Evolutionary conservation across 352 stramenopile genomes (phyloP), one percentile per base, ranked within the genome.

Genomic region (Pythium folliculosum): DNA sequence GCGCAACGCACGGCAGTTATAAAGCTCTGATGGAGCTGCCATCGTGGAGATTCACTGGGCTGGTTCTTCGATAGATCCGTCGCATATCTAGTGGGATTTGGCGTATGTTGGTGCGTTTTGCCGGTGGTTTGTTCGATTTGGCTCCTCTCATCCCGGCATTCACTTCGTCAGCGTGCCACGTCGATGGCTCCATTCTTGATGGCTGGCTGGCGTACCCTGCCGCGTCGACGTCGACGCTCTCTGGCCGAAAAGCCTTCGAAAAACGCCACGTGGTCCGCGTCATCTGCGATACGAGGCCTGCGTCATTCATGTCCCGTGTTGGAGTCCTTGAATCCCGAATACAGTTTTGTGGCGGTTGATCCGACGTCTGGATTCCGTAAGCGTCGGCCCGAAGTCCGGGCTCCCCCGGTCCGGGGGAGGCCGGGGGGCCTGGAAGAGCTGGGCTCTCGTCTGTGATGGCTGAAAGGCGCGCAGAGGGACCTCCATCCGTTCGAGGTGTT

Each of bases 301-400:
- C 54, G 63, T 69, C 63, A 69, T 69, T 52, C 53, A 59, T 63
- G 63, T 63, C 63, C 54, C 63, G 30, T 63, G 35, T 56, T 48
- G 37, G 32, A 56, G 30, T 30, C 12, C 19, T 22, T 32, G 32
- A 65, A 49, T 57, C 59, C 59, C 43, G 43, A 63, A 63, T 35
- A 25, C 57, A 63, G 44, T 43, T 62, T 43, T 7, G 14, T 17
- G 14, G 37, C 37, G 14, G 40, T 21, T n/a, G 40, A 7, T 47
- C 40, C 40, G 1, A 21, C 4, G 3, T 9, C 32, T 10, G 32
- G 32, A 37, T 10, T 37, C 32, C n/a, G n/a, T n/a, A n/a, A n/a
- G n/a, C n/a, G n/a, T n/a, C n/a, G n/a, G n/a, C n/a, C n/a, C n/a
- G n/a, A n/a, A n/a, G n/a, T n/a, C n/a, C n/a, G n/a, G n/a, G n/a